Base-by-base conservation (phyloP, 257 asterid species). In the Solanum pinnatisectum region DNA sequence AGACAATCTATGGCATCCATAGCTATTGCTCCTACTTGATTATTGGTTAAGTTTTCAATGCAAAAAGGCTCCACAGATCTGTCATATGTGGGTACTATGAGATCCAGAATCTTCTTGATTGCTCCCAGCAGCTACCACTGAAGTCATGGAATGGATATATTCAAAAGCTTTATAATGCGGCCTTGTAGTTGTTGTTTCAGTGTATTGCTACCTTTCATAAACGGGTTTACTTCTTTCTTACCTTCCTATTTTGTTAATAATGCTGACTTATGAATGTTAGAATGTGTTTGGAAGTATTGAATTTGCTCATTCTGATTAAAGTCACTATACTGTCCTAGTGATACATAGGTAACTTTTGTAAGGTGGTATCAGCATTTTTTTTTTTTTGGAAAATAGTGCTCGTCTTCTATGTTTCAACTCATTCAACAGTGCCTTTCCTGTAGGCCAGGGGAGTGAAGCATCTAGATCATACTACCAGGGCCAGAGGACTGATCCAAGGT, bases 391-490 rank as follows among this genome's bases (percentile, higher is more conserved):
- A 27, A 81, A 2, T 79, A 81, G 8, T 81, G 85, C 40, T 81
- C 30, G 85, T 49, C 68, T 12, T 16, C 68, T 46, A 79, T 79
- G 85, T 20, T 49, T 81, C 85, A 81, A 81, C 42, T 76, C 70
- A 87, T 86, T 85, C 68, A 74, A 86, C 42, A 63, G 76, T 85
- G 36, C 79, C 79, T 82, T 49, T 85, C 44, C 91, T 91, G 70
- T 90, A 95, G 98, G 96, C 87, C 96, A 93, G 90, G 98, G 95
- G 65, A 93, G 88, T 87, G 98, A 94, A 83, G 92, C 94, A 39
- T 91, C 98, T 72, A 92, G 98, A 92, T 90, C 99, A 59, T 95
- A 93, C 90, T 94, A 94, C 93, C 96, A 95, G 87, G 93, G 90
- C 89, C 98, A 95, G 92, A 93, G 96, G 93, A 46, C 88, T 88